Conservation (phyloP, 2,329 filamentous ascomycete genomes). For the Nemania sp. region DNA sequence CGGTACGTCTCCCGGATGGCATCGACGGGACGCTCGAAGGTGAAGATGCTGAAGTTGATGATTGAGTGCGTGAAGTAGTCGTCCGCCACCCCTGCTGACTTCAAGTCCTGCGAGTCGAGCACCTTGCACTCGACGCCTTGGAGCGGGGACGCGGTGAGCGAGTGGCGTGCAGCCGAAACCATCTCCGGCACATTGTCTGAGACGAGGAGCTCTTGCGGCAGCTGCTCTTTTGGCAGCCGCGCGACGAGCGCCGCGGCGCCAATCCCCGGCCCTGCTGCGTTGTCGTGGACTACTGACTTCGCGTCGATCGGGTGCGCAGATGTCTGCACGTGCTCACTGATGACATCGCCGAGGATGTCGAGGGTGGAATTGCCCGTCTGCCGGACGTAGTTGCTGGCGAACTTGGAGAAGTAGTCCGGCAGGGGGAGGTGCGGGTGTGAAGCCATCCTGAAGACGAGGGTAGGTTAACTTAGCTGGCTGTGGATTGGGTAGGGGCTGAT, state of each 20-base stretch:
- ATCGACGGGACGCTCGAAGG: slow-evolving; percentile 40
- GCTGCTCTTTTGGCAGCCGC: slow-evolving; percentile 43
- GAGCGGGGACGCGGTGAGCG: slow-evolving; percentile 45
- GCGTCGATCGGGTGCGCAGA: slow-evolving; percentile 43
- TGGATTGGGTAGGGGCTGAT: background rate
- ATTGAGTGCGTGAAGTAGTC: slow-evolving; percentile 46
- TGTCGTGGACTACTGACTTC: slow-evolving; percentile 50
- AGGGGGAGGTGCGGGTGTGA: slow-evolving; percentile 43
- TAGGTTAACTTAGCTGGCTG: background rate
- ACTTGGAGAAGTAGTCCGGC: slow-evolving; percentile 51
- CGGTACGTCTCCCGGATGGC: slow-evolving; percentile 45
- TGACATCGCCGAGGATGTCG: slow-evolving; percentile 46
- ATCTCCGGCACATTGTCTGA: slow-evolving; percentile 49
- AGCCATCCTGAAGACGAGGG: slow-evolving; percentile 20
- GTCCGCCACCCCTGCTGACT: slow-evolving; percentile 39
- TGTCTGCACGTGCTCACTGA: slow-evolving; percentile 46
- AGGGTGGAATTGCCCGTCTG: slow-evolving; percentile 49
- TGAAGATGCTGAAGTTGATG: slow-evolving; percentile 48
- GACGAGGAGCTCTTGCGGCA: slow-evolving; percentile 46
- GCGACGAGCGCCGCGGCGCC: slow-evolving; percentile 47
- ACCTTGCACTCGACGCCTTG: slow-evolving; percentile 45
- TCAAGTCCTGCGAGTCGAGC: slow-evolving; percentile 47
- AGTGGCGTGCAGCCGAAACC: slow-evolving; percentile 47
- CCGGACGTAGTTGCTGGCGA: slow-evolving; percentile 46
- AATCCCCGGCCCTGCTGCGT: slow-evolving; percentile 49